Evolutionary conservation across 2,329 filamentous ascomycete genomes (phyloP).

Genomic region (Aspergillus sp.): DNA sequence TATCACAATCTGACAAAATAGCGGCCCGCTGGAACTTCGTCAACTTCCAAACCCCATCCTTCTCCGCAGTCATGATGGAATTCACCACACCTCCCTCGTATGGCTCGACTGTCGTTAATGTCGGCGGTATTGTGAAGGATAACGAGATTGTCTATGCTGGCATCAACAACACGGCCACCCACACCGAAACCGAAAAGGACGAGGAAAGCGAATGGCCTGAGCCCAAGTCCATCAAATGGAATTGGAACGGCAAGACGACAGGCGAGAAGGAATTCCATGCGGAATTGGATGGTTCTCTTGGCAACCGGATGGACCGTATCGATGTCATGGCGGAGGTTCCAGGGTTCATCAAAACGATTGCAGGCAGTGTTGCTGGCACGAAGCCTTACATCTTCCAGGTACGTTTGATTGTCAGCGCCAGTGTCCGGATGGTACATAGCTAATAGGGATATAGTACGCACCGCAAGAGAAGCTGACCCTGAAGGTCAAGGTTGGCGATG

Average conservation of each 20-base stretch:
- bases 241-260: conserved; percentile 70
- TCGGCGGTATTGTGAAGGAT: conserved; percentile 76
- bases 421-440: conserved; percentile 7
- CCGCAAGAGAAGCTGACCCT: conserved; percentile 61
- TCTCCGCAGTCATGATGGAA: conserved; percentile 91
- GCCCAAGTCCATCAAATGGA: conserved; percentile 66
- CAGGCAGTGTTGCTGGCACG: conserved; percentile 78
- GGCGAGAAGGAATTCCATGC: conserved; percentile 69
- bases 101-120: conserved; percentile 72
- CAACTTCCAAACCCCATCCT: conserved; percentile 79
- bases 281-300: conserved; percentile 61
- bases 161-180: conserved; percentile 56
- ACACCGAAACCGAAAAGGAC: conserved; percentile 65
- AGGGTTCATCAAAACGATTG: conserved; percentile 89
- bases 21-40: conserved; percentile 87
- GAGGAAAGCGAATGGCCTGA: conserved; percentile 81
- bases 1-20: conserved; percentile 20
- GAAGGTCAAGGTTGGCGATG: conserved; percentile 77
- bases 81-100: conserved; percentile 92
- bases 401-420: conserved; percentile 21
- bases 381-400: conserved; percentile 98
- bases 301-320: conserved; percentile 67
- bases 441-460: conserved; percentile 53
- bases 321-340: conserved; percentile 97
- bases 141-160: conserved; percentile 72